Percentiles rank a stretch among this genome's conserved stretches.
Conservation (phyloP, 176 grass and related monocot genomes). For the Carex myosuroides region DNA sequence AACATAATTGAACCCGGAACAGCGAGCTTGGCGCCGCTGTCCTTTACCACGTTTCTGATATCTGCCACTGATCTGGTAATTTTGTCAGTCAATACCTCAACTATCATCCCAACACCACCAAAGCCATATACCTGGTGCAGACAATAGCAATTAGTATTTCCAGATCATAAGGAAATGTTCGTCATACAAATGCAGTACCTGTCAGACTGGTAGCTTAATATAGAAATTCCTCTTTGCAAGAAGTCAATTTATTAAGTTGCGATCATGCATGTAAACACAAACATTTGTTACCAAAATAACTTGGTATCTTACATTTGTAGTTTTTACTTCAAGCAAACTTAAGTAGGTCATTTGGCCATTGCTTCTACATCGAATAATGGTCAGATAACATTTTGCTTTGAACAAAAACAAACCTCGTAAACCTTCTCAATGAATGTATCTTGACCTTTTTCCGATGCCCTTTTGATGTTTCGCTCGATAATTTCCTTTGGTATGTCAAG, state of each 20-base stretch:
- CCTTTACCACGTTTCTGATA: constrained; percentile 68
- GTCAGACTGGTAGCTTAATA: not conserved
- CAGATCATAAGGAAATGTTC: not conserved
- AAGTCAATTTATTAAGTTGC: not conserved
- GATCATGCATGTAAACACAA: not conserved
- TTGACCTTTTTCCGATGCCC: constrained; percentile 89
- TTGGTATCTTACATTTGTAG: not conserved
- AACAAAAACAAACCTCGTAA: constrained; percentile 55
- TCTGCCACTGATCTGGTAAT: constrained; percentile 85
- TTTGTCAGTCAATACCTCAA: constrained; percentile 99
- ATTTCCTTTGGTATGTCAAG: constrained; percentile 89
- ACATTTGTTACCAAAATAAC: not conserved
- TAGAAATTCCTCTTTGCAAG: not conserved
- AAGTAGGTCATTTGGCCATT: not conserved
- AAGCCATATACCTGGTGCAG: constrained; percentile 77
- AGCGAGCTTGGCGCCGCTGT: constrained; percentile 74
- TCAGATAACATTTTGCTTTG: not conserved
- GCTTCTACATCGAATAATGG: not conserved
- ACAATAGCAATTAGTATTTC: not conserved
- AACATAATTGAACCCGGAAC: constrained; percentile 91
- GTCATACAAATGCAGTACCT: not conserved
- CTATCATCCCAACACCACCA: constrained; percentile 91
- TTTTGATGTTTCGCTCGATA: constrained; percentile 95
- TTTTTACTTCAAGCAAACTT: not conserved
- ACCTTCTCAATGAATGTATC: constrained; percentile 90